These are phyloP conservation scores for Clavariopsis aquatica DNA, from an alignment of 495 filamentous ascomycete genomes.

Conservation along the genomic window DNA sequence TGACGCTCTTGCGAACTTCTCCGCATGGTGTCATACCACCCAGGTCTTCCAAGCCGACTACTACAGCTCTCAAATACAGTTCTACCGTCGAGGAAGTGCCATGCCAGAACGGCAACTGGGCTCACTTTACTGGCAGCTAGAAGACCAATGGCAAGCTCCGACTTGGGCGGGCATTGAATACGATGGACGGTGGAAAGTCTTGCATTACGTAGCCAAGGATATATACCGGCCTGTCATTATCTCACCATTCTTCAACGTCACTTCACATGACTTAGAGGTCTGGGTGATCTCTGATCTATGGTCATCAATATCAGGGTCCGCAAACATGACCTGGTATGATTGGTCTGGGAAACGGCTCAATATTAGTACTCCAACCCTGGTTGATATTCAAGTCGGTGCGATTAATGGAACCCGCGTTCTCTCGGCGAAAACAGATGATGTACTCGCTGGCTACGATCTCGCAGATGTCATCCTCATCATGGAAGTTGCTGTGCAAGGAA, in stretches of 20 bases:
- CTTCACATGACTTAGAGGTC: slow-evolving; percentile 56
- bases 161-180: slow-evolving; percentile 68
- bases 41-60: slow-evolving; percentile 70
- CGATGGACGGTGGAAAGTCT: slow-evolving; percentile 65
- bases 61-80: slow-evolving; percentile 64
- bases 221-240: slow-evolving; percentile 64
- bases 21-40: slow-evolving; percentile 67
- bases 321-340: slow-evolving; percentile 40
- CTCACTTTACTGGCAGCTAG: slow-evolving; percentile 68
- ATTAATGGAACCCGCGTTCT: slow-evolving; percentile 63
- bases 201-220: slow-evolving; percentile 62
- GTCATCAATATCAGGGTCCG: slow-evolving; percentile 38
- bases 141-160: slow-evolving; percentile 71
- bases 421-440: slow-evolving; percentile 45
- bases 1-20: slow-evolving; percentile 63
- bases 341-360: slow-evolving; percentile 40
- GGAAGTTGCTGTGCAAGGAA: slow-evolving; percentile 56
- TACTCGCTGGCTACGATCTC: slow-evolving; percentile 44
- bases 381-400: slow-evolving; percentile 54
- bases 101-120: slow-evolving; percentile 63
- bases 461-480: slow-evolving; percentile 57
- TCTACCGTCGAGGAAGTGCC: slow-evolving; percentile 65
- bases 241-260: slow-evolving; percentile 61
- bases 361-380: slow-evolving; percentile 23
- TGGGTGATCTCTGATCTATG: slow-evolving; percentile 64